Evolutionary conservation across 2,329 filamentous ascomycete genomes (phyloP).

Genomic region (Lasiodiplodia sp.): DNA sequence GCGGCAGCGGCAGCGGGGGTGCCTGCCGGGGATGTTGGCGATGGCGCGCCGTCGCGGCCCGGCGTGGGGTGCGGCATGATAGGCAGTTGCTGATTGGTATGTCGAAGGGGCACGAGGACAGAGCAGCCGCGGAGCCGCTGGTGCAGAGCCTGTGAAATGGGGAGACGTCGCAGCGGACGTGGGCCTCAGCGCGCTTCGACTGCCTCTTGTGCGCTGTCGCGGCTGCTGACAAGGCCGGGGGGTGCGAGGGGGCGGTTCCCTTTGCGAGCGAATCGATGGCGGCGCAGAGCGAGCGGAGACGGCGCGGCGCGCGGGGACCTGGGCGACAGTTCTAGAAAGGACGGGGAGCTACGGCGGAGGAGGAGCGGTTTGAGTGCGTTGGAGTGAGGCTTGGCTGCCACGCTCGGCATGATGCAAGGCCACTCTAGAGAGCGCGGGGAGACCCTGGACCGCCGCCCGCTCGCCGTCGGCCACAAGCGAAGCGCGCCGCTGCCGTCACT

Average conservation of each 20-base stretch:
- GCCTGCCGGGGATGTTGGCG: constrained; percentile 33
- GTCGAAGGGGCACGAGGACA: constrained; percentile 18
- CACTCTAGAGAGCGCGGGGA: constrained; percentile 3
- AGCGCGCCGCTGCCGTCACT: constrained; percentile 12
- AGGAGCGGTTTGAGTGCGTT: constrained; percentile 18
- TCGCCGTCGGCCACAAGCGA: constrained; percentile 9
- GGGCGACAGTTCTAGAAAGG: not conserved
- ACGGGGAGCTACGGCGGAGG: constrained; percentile 11
- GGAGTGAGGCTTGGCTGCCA: constrained; percentile 21
- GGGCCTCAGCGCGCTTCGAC: constrained; percentile 18
- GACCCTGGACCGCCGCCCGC: constrained; percentile 3
- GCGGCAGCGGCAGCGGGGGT: constrained; percentile 31
- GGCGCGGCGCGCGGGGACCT: not conserved
- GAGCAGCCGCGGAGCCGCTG: constrained; percentile 19
- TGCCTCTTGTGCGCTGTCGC: constrained; percentile 13
- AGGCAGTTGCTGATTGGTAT: constrained; percentile 27
- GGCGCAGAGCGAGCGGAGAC: not conserved
- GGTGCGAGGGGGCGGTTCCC: not conserved
- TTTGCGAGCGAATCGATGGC: constrained; percentile 12
- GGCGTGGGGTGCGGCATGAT: constrained; percentile 32
- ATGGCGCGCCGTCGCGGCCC: constrained; percentile 15
- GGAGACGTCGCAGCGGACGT: constrained; percentile 13
- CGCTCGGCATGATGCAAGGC: constrained; percentile 26
- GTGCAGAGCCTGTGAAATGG: constrained; percentile 16
- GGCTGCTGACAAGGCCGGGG: constrained; percentile 18